phyloP scores from a whole-genome alignment of 2,329 filamentous ascomycete genomes.

The Colletotrichum australisinense region DNA sequence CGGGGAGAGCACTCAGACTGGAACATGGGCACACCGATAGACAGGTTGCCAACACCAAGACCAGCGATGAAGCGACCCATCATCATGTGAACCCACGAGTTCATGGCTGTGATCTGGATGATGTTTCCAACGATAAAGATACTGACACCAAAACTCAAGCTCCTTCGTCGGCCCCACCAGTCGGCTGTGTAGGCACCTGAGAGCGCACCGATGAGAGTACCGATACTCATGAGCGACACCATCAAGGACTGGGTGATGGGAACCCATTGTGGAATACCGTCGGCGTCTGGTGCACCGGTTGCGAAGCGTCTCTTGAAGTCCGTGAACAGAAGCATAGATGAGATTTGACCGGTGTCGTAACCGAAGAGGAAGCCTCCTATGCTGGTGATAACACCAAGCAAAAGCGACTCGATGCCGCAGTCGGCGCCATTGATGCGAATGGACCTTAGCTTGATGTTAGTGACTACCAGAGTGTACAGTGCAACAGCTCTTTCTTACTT shows the following conservation, averaged over 20 bases:
- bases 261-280: conserved; percentile 52
- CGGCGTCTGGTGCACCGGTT: conserved; percentile 46
- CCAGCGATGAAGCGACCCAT: conserved; percentile 75
- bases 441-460: conserved; percentile 43
- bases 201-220: conserved; percentile 65
- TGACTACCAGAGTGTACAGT: too few species aligned
- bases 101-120: conserved; percentile 70
- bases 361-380: conserved; percentile 73
- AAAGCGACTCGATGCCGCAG: conserved; percentile 52
- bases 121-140: conserved; percentile 74
- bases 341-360: conserved; percentile 72
- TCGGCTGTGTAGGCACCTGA: conserved; percentile 66
- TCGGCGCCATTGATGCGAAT: conserved; percentile 56
- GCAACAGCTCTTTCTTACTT: conserved; percentile 11
- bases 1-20: conserved; percentile 73
- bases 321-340: conserved; percentile 58
- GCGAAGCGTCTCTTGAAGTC: conserved; percentile 70
- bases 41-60: conserved; percentile 75
- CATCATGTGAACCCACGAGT: conserved; percentile 73
- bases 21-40: conserved; percentile 74
- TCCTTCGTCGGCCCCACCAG: conserved; percentile 67
- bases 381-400: conserved; percentile 63
- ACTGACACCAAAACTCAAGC: conserved; percentile 62
- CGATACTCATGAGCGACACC: conserved; percentile 67
- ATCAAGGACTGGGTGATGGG: conserved; percentile 61